Conservation (phyloP, 768 basidiomycete species). For the Rhodosporidiobolus odoratus region DNA sequence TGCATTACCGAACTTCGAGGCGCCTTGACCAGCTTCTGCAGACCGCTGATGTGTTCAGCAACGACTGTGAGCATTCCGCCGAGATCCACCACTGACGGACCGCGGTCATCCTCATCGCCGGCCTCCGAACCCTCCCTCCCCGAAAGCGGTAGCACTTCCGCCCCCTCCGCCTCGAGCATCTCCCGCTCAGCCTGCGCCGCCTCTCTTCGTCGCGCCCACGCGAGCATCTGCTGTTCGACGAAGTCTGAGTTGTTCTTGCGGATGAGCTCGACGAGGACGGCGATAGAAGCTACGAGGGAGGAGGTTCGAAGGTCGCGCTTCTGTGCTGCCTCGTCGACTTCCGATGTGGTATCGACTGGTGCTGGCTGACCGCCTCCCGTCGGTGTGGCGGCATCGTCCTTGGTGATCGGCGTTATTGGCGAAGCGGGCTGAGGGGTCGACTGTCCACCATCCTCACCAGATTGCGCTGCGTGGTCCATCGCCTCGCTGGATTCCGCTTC, state of each 20-base stretch:
- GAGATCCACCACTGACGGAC: constrained; percentile 66
- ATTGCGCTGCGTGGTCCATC: neutral
- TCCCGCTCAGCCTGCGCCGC: constrained; percentile 60
- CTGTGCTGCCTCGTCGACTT: neutral
- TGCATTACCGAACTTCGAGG: constrained; percentile 73
- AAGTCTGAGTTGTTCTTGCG: constrained; percentile 71
- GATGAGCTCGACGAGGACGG: constrained; percentile 70
- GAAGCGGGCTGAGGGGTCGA: neutral
- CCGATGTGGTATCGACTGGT: neutral
- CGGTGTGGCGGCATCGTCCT: too few relatives aligned
- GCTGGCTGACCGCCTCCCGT: too few relatives aligned
- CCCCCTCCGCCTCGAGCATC: constrained; percentile 68
- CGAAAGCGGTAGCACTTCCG: constrained; percentile 64
- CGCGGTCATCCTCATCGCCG: constrained; percentile 41
- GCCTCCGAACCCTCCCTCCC: constrained; percentile 42
- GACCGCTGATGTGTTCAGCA: constrained; percentile 60
- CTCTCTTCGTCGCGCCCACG: constrained; percentile 38
- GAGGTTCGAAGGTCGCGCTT: constrained; percentile 36
- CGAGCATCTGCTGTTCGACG: constrained; percentile 69
- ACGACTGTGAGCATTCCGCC: constrained; percentile 72
- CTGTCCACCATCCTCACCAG: neutral
- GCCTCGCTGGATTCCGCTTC: neutral
- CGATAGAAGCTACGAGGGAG: constrained; percentile 69
- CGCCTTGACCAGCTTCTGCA: constrained; percentile 63
- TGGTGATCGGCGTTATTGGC: neutral